Evolutionary conservation across 495 filamentous ascomycete species (phyloP).

Genomic region (Aspergillus nidulans): DNA sequence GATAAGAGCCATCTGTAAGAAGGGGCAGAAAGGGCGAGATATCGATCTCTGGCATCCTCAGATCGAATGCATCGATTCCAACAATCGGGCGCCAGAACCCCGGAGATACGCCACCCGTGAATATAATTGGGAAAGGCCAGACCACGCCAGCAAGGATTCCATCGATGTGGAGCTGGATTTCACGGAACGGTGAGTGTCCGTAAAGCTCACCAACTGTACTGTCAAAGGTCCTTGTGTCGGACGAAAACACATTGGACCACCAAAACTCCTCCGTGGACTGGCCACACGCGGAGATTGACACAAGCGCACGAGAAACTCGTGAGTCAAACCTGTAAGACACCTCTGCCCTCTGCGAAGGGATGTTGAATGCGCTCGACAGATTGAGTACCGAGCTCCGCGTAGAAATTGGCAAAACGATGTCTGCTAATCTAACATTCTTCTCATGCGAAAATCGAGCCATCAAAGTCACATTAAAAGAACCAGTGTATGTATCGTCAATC

Average conservation of each 20-base stretch:
- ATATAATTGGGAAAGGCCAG: constrained; percentile 85
- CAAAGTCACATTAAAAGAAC: constrained; percentile 73
- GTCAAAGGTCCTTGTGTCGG: constrained; percentile 58
- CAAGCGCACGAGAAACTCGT: constrained; percentile 63
- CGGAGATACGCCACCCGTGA: constrained; percentile 81
- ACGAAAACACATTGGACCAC: constrained; percentile 76
- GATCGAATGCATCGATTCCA: constrained; percentile 79
- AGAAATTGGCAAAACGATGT: constrained; percentile 75
- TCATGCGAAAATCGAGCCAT: constrained; percentile 64
- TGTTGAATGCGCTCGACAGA: constrained; percentile 59
- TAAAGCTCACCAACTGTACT: constrained; percentile 53
- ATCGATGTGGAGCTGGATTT: constrained; percentile 78
- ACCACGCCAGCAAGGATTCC: constrained; percentile 69
- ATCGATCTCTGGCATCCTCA: constrained; percentile 79
- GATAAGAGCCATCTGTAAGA: constrained; percentile 58
- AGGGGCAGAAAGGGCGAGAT: constrained; percentile 72
- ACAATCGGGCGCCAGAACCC: constrained; percentile 81
- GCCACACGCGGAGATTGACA: constrained; percentile 73
- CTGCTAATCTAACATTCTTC: constrained; percentile 47
- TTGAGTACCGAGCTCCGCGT: constrained; percentile 47
- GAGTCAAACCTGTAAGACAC: constrained; percentile 53
- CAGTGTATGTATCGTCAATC: constrained; percentile 72
- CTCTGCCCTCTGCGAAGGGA: constrained; percentile 63
- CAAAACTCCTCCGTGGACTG: constrained; percentile 83
- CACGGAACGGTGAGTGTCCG: constrained; percentile 74